Percentiles rank a stretch among this genome's conserved stretches.
Evolutionary conservation across 2,329 filamentous ascomycete species (phyloP).

Genomic region (Neocucurbitaria cava): DNA sequence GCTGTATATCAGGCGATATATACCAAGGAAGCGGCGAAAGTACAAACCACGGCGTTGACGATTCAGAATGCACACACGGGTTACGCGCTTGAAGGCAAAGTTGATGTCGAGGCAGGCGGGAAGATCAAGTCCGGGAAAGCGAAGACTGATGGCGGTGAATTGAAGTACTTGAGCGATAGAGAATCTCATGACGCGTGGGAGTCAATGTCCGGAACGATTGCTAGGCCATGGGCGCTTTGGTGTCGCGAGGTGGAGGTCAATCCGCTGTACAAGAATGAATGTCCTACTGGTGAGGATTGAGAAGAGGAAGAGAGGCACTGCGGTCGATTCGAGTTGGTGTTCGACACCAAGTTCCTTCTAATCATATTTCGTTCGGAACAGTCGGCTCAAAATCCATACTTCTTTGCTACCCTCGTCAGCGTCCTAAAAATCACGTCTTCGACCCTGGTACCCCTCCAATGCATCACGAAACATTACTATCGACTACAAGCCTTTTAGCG

Average conservation of each 20-base stretch:
- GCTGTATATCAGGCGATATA: constrained; percentile 56
- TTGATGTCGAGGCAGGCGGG: constrained; percentile 48
- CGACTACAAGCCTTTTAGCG: not conserved
- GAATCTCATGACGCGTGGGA: constrained; percentile 53
- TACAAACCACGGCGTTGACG: constrained; percentile 49
- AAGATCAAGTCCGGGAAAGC: constrained; percentile 52
- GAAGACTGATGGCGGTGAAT: constrained; percentile 50
- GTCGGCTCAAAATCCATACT: not conserved
- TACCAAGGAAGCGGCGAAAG: constrained; percentile 49
- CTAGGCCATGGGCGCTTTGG: constrained; percentile 54
- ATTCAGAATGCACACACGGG: constrained; percentile 45
- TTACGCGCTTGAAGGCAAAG: constrained; percentile 48
- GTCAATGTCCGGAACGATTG: constrained; percentile 40
- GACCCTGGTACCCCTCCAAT: not conserved
- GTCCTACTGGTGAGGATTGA: constrained; percentile 40
- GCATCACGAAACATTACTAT: not conserved
- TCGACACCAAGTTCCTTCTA: not conserved
- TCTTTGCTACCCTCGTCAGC: not conserved
- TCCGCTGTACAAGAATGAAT: constrained; percentile 51
- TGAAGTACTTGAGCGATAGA: constrained; percentile 52
- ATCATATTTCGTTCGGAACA: not conserved
- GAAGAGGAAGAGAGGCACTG: not conserved
- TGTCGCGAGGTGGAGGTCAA: constrained; percentile 50
- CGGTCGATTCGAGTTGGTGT: not conserved
- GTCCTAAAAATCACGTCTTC: not conserved